These are phyloP conservation scores for Penicillium roqueforti DNA, from an alignment of 495 filamentous ascomycete species.

Conservation along the genomic window DNA sequence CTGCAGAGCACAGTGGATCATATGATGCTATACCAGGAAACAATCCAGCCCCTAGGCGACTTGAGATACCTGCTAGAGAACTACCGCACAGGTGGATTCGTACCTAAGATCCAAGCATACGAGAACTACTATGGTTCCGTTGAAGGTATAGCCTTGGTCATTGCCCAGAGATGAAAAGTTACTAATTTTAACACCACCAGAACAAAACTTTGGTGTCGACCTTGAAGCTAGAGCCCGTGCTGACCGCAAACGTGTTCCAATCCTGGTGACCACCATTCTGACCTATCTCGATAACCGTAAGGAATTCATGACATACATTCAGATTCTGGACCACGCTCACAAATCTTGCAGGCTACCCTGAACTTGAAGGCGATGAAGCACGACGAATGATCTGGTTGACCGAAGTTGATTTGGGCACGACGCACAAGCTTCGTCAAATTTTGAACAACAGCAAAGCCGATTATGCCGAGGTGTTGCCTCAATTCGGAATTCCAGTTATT, in stretches of 20 bases:
- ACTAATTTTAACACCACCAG: conserved; percentile 36
- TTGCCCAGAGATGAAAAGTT: conserved; percentile 8
- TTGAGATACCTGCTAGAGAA: conserved; percentile 95
- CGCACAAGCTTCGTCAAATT: conserved; percentile 74
- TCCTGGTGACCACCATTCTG: conserved; percentile 87
- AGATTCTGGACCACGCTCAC: neutral
- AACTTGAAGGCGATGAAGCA: conserved; percentile 95
- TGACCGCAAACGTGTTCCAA: conserved; percentile 90
- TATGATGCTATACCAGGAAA: conserved; percentile 99
- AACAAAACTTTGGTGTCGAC: conserved; percentile 96
- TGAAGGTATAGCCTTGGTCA: conserved; percentile 51
- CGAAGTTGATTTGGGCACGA: conserved; percentile 80
- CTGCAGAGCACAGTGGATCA: conserved; percentile 92
- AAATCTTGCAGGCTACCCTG: conserved; percentile 68
- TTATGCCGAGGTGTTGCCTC: conserved; percentile 67
- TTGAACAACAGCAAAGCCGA: conserved; percentile 89
- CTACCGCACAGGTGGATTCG: conserved; percentile 90
- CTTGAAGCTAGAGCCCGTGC: conserved; percentile 89
- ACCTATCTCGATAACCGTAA: conserved; percentile 87
- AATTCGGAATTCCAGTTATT: conserved; percentile 89
- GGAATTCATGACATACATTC: conserved; percentile 14
- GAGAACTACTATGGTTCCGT: conserved; percentile 99
- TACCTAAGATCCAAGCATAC: conserved; percentile 87
- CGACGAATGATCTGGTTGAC: conserved; percentile 89
- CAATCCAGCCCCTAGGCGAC: conserved; percentile 87